Evolutionary conservation across 306 rosid genomes (phyloP).

Genomic region (Vigna angularis): DNA sequence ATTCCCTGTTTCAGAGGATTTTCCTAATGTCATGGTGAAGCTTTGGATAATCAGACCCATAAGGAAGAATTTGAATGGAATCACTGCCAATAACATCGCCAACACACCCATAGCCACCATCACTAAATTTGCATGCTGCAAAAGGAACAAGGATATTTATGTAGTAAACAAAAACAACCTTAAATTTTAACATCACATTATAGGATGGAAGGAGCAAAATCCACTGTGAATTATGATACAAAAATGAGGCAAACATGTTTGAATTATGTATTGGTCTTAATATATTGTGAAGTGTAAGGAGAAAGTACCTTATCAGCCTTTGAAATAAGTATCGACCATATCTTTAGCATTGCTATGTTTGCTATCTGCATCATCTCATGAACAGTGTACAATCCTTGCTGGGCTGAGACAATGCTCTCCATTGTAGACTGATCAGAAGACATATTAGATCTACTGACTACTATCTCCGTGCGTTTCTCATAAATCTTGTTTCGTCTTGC

Average conservation of each 20-base stretch:
- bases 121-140: conserved; percentile 82
- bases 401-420: conserved; percentile 89
- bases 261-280: no score
- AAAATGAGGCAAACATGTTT: background rate
- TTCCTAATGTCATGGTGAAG: conserved; percentile 57
- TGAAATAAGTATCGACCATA: conserved; percentile 76
- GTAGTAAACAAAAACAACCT: background rate
- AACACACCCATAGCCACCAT: conserved; percentile 60
- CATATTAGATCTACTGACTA: conserved; percentile 51
- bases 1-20: conserved; percentile 54
- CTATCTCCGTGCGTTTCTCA: conserved; percentile 70
- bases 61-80: conserved; percentile 70
- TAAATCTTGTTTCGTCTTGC: conserved; percentile 53
- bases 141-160: background rate
- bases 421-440: conserved; percentile 67
- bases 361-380: conserved; percentile 70
- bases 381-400: conserved; percentile 68
- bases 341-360: conserved; percentile 73
- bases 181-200: background rate
- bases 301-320: conserved; percentile 83
- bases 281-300: background rate
- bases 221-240: no score
- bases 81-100: conserved; percentile 63
- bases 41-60: conserved; percentile 61
- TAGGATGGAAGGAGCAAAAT: no score